Conservation (phyloP, 495 filamentous ascomycete genomes). For the Daldinia concentrica region DNA sequence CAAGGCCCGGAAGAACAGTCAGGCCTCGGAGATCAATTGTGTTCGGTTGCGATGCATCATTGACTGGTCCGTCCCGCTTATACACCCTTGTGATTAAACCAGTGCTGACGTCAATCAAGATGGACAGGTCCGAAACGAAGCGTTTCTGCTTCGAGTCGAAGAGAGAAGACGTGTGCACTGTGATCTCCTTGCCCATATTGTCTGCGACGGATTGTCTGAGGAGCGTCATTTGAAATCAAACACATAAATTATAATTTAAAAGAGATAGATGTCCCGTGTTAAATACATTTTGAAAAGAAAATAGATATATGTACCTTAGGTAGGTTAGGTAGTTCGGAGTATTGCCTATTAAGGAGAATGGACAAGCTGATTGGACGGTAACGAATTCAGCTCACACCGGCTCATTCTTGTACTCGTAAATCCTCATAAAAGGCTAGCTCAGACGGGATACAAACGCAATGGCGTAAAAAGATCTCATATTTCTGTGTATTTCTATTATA, state of each 20-base stretch:
- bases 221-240: not conserved
- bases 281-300: too few species aligned
- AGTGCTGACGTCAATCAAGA: conserved; percentile 49
- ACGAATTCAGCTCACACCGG: too few species aligned
- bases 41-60: conserved; percentile 8
- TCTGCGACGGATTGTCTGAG: conserved; percentile 7
- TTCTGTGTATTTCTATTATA: too few species aligned
- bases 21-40: conserved; percentile 59
- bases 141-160: conserved; percentile 60
- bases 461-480: too few species aligned
- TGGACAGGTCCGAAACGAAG: conserved; percentile 54
- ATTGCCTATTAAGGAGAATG: too few species aligned
- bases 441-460: too few species aligned
- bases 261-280: not conserved
- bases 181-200: conserved; percentile 32
- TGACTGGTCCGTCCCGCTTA: conserved; percentile 40
- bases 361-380: too few species aligned
- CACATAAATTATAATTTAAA: not conserved
- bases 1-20: conserved; percentile 60
- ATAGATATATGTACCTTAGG: too few species aligned
- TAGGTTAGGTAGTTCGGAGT: too few species aligned
- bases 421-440: too few species aligned
- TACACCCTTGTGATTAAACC: conserved; percentile 55
- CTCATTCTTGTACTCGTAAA: too few species aligned
- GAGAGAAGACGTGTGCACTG: conserved; percentile 57